Base-by-base conservation (phyloP, 2,329 filamentous ascomycete species). In the Colletotrichum noveboracense region DNA sequence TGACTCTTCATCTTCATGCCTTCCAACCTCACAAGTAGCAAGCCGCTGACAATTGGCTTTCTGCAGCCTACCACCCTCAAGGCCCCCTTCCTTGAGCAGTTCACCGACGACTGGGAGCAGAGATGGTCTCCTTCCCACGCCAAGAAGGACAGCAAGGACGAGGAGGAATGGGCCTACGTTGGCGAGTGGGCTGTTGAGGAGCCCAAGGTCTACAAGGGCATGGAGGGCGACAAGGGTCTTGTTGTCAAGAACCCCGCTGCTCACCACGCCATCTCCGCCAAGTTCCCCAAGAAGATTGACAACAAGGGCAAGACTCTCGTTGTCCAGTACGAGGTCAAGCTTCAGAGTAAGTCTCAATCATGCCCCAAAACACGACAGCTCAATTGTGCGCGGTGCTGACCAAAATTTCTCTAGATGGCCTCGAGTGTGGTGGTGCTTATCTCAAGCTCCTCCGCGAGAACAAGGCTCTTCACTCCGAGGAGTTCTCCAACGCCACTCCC, bases 301-400 rank as follows among this genome's bases (percentile, higher is more conserved):
- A 97, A 97, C 92, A 98, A 96, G 92, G 96, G 91, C 88, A 98
- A 99, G 91, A 94, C 95, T 76, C 92, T 99, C 67, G 97, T 99
- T 80, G 95, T 99, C 70, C 97, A 99, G 88, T 99, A 99, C 85
- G 97, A 99, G 87, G 97, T 98, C 84, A 99, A 99, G 92, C 94
- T 98, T 79, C 97, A 99, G 89, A 95, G 95, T 97, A 91, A 87
- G 94, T 90, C 77, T 73, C 21, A 24, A 32, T 55, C 65, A 10
- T 10, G 43, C 12, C 16, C 9, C 16, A 12, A 18, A 2, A 18
- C 34, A 0, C 7, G 36, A 18, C 36, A 7, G 7, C 3, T 30
- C 18, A 7, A 14, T 52, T 18, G 14, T 18, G 16, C 21, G 16
- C 26, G 0, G n/a, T 18, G 58, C n/a, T 62, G 58, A 18, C 77